Base-by-base conservation (phyloP, 805 yeast species). In the Phaffomyces antillensis region DNA sequence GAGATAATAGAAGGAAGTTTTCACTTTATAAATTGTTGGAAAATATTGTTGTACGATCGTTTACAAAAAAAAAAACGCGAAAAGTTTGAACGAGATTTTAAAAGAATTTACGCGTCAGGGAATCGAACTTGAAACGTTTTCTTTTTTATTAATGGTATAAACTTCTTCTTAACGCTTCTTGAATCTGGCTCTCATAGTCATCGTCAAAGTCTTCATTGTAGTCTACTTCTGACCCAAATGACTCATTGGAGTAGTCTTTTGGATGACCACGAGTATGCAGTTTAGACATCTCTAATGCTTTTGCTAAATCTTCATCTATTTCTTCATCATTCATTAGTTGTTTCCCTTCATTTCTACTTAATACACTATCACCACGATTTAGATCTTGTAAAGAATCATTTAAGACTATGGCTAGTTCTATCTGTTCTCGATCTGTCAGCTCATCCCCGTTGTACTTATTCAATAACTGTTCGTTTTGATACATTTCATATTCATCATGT, bases 401-500 rank as follows among this genome's bases (percentile, higher is more conserved):
- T 30, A 58, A 31, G 1, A 56, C 61, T 50, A 56, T 52, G 0
- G 61, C 63, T 13, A 59, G 39, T 39, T 59, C 60, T 2, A 59
- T 35, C 26, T 59, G 56, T 30, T 59, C 63, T 4, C 50, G 48
- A 5, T 42, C 49, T 1, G 45, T 39, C 3, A 53, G 20, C 10
- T 52, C 56, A 12, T 39, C 46, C 4, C 61, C 61, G 39, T 59
- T 58, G 38, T 54, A 59, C 40, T 52, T 52, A 7, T 43, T 43
- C 18, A 54, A 16, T n/a, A 54, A 16, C 34, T 45, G 36, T 23
- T 48, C 51, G 8, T 53, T 39, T 35, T 48, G 42, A 16, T 36
- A 37, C 3, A 34, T 17, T 23, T 52, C 51, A 17, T 53, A 41
- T 9, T 55, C 52, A 7, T 40, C 37, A 38, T 52, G 52, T 5